Conservation (phyloP, 2,329 filamentous ascomycete genomes). For the Alternaria infectoria region DNA sequence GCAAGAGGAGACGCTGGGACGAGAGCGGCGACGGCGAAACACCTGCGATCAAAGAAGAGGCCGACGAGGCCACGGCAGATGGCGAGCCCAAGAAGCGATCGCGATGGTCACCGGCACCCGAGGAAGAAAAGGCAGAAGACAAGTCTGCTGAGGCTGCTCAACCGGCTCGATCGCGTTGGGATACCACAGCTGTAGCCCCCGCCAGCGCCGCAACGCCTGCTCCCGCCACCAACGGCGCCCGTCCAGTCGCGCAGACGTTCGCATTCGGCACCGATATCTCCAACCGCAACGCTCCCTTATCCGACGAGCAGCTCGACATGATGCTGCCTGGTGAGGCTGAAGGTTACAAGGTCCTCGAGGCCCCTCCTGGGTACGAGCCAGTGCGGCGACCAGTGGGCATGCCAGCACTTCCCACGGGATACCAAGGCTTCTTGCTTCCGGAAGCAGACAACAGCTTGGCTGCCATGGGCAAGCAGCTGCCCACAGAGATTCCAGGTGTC, state of each 20-base stretch:
- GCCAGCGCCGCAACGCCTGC: slow-evolving; percentile 29
- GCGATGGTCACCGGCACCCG: slow-evolving; percentile 74
- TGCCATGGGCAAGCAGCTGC: slow-evolving; percentile 84
- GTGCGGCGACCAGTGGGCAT: slow-evolving; percentile 74
- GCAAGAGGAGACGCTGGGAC: slow-evolving; percentile 94
- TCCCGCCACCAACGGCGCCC: slow-evolving; percentile 31
- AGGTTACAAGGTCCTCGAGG: slow-evolving; percentile 90
- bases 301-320: slow-evolving; percentile 91
- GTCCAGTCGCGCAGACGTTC: slow-evolving; percentile 55
- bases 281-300: slow-evolving; percentile 78
- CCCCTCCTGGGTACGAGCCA: slow-evolving; percentile 90
- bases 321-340: slow-evolving; percentile 88
- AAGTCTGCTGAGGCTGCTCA: slow-evolving; percentile 64
- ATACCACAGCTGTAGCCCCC: slow-evolving; percentile 39
- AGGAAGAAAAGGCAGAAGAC: slow-evolving; percentile 22
- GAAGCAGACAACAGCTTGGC: slow-evolving; percentile 82
- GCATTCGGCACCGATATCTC: slow-evolving; percentile 82
- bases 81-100: slow-evolving; percentile 63
- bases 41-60: slow-evolving; percentile 20
- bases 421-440: slow-evolving; percentile 94
- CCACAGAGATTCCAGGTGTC: slow-evolving; percentile 94
- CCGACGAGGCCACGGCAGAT: slow-evolving; percentile 25
- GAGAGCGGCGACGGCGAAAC: slow-evolving; percentile 59
- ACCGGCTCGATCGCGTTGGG: slow-evolving; percentile 44
- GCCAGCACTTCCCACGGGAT: slow-evolving; percentile 73